Percentiles rank a stretch among this genome's conserved stretches.
These are phyloP conservation scores for Deinandra increscens DNA, from an alignment of 129 eudicot species.

Conservation along the genomic window DNA sequence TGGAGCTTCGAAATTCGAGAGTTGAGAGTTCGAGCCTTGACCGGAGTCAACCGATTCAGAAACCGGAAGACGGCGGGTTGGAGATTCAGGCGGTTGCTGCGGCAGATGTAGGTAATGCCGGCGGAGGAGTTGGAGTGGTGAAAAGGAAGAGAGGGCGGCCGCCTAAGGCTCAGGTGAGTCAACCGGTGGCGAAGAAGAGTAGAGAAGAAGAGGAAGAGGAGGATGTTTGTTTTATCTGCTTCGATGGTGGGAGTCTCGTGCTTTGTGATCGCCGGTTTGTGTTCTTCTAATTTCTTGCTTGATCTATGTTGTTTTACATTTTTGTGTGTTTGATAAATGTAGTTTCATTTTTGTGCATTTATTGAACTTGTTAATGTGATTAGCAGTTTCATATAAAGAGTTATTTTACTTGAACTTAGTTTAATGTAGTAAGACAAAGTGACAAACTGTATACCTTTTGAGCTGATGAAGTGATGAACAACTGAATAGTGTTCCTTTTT, in stretches of 20 bases:
- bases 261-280: slow-evolving; percentile 94
- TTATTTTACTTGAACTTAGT: not conserved
- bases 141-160: slow-evolving; percentile 92
- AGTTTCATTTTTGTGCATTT: too few species aligned
- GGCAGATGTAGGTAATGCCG: slow-evolving; percentile 19
- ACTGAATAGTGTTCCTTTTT: slow-evolving; percentile 4
- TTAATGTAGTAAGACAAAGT: slow-evolving; percentile 1
- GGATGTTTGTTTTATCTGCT: slow-evolving; percentile 97
- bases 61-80: slow-evolving; percentile 21
- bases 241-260: slow-evolving; percentile 91
- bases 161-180: slow-evolving; percentile 40
- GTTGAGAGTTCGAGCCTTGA: slow-evolving; percentile 32
- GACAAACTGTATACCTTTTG: not conserved
- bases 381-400: not conserved
- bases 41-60: slow-evolving; percentile 28
- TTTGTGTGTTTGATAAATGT: slow-evolving; percentile 12
- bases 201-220: slow-evolving; percentile 86
- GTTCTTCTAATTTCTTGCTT: slow-evolving; percentile 12
- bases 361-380: slow-evolving; percentile 21
- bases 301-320: slow-evolving; percentile 4
- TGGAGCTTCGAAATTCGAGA: slow-evolving; percentile 20
- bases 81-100: slow-evolving; percentile 31
- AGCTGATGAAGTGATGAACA: not conserved
- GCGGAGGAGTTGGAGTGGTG: slow-evolving; percentile 33
- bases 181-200: slow-evolving; percentile 43